Evolutionary conservation across 495 filamentous ascomycete genomes (phyloP).

Genomic region (Friedmanniomyces endolithicus): DNA sequence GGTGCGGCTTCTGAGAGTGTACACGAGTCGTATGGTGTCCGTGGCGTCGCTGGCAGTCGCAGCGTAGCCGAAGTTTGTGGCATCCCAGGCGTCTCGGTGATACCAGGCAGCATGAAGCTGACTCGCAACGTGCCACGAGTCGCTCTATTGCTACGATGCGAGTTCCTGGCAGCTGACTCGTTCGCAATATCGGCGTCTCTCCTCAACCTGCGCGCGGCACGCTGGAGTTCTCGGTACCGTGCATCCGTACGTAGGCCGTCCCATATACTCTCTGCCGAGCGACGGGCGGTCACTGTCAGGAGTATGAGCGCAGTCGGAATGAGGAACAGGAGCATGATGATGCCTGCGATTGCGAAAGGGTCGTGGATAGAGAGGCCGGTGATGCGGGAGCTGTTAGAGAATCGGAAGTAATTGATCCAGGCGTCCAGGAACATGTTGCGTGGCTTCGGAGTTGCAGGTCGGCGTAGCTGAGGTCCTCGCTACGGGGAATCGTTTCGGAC

Average conservation of each 20-base stretch:
- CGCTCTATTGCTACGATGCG: not conserved
- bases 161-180: not conserved
- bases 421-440: constrained; percentile 3
- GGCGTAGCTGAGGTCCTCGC: too few relatives aligned
- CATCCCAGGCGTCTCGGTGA: not conserved
- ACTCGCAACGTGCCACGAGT: not conserved
- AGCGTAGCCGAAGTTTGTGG: not conserved
- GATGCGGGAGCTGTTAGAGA: constrained; percentile 1
- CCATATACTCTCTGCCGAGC: constrained; percentile 2
- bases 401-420: constrained; percentile 3
- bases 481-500: too few relatives aligned
- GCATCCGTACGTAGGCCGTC: constrained; percentile 1
- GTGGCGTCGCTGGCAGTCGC: too few relatives aligned
- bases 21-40: not conserved
- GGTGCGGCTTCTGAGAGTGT: not conserved
- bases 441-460: too few relatives aligned
- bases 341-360: constrained; percentile 6
- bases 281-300: constrained; percentile 1
- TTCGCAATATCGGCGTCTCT: not conserved
- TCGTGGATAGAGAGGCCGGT: constrained; percentile 1
- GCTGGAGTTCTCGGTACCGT: not conserved
- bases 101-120: not conserved
- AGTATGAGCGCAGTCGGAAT: constrained; percentile 2
- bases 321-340: constrained; percentile 3
- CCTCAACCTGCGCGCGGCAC: not conserved